A percentile compares a stretch with the other conserved stretches of the same genome.
Evolutionary conservation across 352 stramenopile species (phyloP).

Genomic region (Achlya hypogyna): DNA sequence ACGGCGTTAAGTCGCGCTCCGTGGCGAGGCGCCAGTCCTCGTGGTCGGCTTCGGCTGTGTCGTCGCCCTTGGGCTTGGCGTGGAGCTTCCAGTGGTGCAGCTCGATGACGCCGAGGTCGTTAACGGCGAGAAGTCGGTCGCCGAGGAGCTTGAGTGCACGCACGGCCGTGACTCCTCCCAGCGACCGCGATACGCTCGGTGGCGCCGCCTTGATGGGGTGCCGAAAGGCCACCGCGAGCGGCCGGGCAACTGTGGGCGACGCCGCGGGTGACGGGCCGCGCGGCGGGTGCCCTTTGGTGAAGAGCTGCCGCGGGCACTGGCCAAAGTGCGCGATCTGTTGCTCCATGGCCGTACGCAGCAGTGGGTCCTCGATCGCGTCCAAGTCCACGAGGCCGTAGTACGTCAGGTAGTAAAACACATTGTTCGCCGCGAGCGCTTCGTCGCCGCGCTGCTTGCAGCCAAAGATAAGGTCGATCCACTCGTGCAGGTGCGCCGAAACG

Average conservation of each 20-base stretch:
- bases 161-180: conserved; percentile 53
- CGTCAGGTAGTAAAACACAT: conserved; percentile 94
- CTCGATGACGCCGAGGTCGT: conserved; percentile 79
- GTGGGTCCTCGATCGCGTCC: conserved; percentile 92
- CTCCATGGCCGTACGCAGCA: conserved; percentile 90
- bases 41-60: neutral
- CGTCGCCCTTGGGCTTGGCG: conserved; percentile 30
- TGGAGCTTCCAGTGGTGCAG: conserved; percentile 76
- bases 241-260: conserved; percentile 31
- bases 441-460: conserved; percentile 96
- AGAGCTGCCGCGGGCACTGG: conserved; percentile 96
- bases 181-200: conserved; percentile 13
- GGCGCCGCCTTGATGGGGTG: conserved; percentile 23
- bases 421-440: conserved; percentile 89
- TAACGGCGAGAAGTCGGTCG: conserved; percentile 70
- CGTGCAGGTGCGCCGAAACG: conserved; percentile 94
- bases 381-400: conserved; percentile 95
- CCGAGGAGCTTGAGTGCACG: conserved; percentile 60
- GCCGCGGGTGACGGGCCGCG: conserved; percentile 22
- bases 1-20: conserved; percentile 56
- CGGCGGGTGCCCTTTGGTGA: conserved; percentile 61
- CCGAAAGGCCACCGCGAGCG: conserved; percentile 56
- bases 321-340: conserved; percentile 99
- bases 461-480: conserved; percentile 99
- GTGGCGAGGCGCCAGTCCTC: conserved; percentile 52